Base-by-base conservation (phyloP, 2,329 filamentous ascomycete species). In the Cladobotryum protrusum region DNA sequence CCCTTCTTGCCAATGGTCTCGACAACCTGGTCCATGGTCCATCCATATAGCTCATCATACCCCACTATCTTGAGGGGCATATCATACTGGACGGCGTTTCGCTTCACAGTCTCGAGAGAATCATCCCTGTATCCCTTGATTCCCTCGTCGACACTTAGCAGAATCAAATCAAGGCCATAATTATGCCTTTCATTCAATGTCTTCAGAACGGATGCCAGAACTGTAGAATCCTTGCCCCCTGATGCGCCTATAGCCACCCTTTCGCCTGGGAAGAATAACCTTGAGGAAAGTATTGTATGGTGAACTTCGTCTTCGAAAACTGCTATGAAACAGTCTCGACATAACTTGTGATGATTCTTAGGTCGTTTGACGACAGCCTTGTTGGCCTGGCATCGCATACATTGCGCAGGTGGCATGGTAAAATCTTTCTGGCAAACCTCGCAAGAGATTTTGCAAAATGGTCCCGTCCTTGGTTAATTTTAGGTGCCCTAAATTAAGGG, bases 11-110 rank as follows among this genome's bases (percentile, higher is more conserved):
- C 93, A 45, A 99, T 87, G 43, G 92, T 89, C 61, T 91, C 87
- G 4, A 99, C 95, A 9, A 99, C 93, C 63, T 97, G 89, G 63
- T 99, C 93, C 93, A 99, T 99, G 1, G 91, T 96, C 93, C 93
- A 99, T 8, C 92, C 93, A 66, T 99, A 99, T 9, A 99, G 75
- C 62, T 96, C 87, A 48, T 85, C 86, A 62, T 99, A 99, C 45
- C 92, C 90, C 45, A 99, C 82, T 49, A 99, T 95, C 59, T 89
- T 88, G 44, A 99, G 73, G 0, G 87, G 83, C 86, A 99, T 95
- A 1, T 86, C 83, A 69, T 97, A 96, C 67, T 97, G 90, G 12
- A 80, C 67, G 0, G 91, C 88, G 67, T 99, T 97, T 52, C 92
- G 78, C 76, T 96, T 96, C 42, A 99, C 93, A 0, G 93, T 97